Conservation (phyloP, 2,329 filamentous ascomycete species). For the Fusarium pilosicola region DNA sequence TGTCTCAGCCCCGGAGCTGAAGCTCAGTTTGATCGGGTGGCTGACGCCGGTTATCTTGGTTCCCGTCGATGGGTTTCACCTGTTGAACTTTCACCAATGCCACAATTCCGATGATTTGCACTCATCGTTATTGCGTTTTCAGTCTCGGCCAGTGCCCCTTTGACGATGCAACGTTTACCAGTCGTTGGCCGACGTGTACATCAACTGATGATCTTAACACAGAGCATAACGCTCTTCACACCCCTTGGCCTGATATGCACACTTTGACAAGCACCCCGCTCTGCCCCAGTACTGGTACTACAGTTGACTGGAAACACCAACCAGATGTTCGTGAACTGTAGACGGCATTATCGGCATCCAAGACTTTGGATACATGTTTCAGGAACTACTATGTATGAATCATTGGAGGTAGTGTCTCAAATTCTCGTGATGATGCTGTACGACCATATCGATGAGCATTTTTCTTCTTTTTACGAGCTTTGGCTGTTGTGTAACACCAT, state of each 20-base stretch:
- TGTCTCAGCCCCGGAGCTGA: conserved; percentile 28
- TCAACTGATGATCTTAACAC: conserved; percentile 19
- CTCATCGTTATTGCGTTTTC: not conserved
- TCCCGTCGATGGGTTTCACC: conserved; percentile 36
- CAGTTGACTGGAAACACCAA: conserved; percentile 2
- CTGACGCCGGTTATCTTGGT: conserved; percentile 29
- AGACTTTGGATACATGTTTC: conserved; percentile 13
- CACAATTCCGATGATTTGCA: conserved; percentile 10
- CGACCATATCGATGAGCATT: not conserved
- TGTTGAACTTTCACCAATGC: conserved; percentile 15
- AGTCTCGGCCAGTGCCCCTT: not conserved
- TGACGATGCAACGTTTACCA: conserved; percentile 13
- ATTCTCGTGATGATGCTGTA: conserved; percentile 25
- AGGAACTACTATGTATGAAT: not conserved
- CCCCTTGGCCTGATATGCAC: not conserved
- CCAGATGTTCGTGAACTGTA: not conserved
- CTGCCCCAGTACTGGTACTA: not conserved
- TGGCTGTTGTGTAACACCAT: conserved; percentile 15
- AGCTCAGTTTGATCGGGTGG: conserved; percentile 27
- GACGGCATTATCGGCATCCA: conserved; percentile 12
- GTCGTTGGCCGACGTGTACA: not conserved
- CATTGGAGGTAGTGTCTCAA: conserved; percentile 15
- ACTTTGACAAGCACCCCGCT: conserved; percentile 5
- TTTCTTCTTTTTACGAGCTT: conserved; percentile 6
- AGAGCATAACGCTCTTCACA: conserved; percentile 6